phyloP scores from a whole-genome alignment of 2,329 filamentous ascomycete genomes.

The Beauveria bassiana region DNA sequence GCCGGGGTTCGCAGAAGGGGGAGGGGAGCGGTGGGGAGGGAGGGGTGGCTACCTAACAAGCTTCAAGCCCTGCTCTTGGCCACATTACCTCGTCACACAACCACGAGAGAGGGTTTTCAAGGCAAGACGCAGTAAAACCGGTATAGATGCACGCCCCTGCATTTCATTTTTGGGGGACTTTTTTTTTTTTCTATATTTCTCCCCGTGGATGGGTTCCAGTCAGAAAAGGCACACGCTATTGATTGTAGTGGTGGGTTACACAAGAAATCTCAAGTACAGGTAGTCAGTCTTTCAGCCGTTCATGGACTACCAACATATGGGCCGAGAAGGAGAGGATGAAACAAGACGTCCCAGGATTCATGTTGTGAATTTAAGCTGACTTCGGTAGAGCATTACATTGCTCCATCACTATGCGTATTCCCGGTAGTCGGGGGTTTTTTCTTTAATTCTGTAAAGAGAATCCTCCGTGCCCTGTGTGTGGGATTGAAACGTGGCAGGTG shows the following conservation, averaged over 20 bases:
- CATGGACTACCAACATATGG: neutral
- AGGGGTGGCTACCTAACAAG: neutral
- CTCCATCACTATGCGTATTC: no score
- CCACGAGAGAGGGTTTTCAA: neutral
- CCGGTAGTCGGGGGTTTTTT: no score
- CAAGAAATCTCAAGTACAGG: neutral
- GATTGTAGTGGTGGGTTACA: neutral
- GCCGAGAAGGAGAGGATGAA: neutral
- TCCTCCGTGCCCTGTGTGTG: no score
- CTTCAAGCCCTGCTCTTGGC: neutral
- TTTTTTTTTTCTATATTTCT: neutral
- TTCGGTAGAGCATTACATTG: no score
- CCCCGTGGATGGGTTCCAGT: neutral
- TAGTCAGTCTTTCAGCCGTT: neutral
- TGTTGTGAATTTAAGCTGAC: no score
- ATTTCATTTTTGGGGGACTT: neutral
- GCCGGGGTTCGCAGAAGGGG: slow-evolving; percentile 4
- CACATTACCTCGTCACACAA: neutral
- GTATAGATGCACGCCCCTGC: neutral
- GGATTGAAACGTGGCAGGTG: no score
- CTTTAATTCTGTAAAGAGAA: no score
- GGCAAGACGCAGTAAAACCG: neutral
- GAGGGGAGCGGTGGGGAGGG: neutral
- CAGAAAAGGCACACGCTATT: neutral
- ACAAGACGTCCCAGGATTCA: neutral